Percentiles rank a stretch among this genome's conserved stretches.
These are phyloP conservation scores for Pholiota microspora DNA, from an alignment of 768 basidiomycete genomes.

Conservation along the genomic window DNA sequence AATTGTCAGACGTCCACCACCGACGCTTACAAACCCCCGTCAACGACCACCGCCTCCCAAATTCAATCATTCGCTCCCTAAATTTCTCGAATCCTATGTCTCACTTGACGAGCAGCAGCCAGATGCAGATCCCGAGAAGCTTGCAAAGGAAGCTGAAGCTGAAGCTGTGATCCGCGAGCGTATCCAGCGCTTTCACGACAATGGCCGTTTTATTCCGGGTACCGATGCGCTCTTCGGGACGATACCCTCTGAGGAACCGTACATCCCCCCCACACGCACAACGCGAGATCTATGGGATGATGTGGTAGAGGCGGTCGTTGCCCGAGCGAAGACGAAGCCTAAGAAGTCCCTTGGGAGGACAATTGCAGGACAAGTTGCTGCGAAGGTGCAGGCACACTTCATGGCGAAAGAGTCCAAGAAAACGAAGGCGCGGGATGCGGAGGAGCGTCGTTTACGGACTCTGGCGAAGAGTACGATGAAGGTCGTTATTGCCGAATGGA, in stretches of 20 bases:
- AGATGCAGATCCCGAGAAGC: conserved; percentile 37
- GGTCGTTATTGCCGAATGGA: conserved; percentile 79
- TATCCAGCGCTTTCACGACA: conserved; percentile 30
- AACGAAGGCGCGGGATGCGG: conserved; percentile 53
- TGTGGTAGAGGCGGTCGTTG: conserved; percentile 47
- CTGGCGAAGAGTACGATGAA: conserved; percentile 73
- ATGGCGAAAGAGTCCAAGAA: conserved; percentile 62
- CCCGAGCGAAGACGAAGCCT: conserved; percentile 20
- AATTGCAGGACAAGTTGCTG: conserved; percentile 56
- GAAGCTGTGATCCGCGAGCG: conserved; percentile 35
- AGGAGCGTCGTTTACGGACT: conserved; percentile 64
- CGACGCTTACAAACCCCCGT: conserved; percentile 57
- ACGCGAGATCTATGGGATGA: conserved; percentile 57
- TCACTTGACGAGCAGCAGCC: conserved; percentile 36
- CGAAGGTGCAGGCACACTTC: conserved; percentile 72
- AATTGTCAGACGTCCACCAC: conserved; percentile 64
- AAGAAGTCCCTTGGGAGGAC: conserved; percentile 33
- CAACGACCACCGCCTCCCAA: conserved; percentile 60
- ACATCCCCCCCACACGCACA: conserved; percentile 29
- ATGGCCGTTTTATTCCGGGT: conserved; percentile 39
- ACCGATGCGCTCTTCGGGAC: conserved; percentile 33
- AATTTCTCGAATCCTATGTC: conserved; percentile 63
- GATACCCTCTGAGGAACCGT: conserved; percentile 21
- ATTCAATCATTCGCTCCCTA: conserved; percentile 51
- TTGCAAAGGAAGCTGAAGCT: conserved; percentile 19